Evolutionary conservation across 1,284 basidiomycete genomes (phyloP).

Genomic region (Leucoagaricus sp.): DNA sequence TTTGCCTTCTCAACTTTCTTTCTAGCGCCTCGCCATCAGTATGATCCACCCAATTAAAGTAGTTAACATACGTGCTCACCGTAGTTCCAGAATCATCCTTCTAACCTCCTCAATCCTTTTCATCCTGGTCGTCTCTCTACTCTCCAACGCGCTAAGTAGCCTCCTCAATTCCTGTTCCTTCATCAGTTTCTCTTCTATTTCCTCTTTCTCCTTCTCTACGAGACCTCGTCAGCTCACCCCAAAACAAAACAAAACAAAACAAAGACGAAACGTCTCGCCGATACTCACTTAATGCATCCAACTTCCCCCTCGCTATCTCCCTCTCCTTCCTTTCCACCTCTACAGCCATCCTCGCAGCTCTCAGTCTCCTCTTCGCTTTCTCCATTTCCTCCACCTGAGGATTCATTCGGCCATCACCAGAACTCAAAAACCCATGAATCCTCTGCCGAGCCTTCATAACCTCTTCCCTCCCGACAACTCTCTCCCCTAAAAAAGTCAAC

Average conservation of each 20-base stretch:
- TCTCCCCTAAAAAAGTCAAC: slow-evolving; percentile 2
- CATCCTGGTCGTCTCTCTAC: not conserved
- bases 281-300: not conserved
- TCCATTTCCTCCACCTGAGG: not conserved
- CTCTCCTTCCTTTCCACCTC: slow-evolving; percentile 5
- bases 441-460: not conserved
- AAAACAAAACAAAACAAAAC: not conserved
- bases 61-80: slow-evolving; percentile 1
- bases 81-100: slow-evolving; percentile 1
- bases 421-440: not conserved
- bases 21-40: not conserved
- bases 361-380: slow-evolving; percentile 5
- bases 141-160: not conserved
- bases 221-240: not conserved
- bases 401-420: not conserved
- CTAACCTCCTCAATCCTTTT: not conserved
- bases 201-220: slow-evolving; percentile 1
- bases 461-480: slow-evolving; percentile 2
- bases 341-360: not conserved
- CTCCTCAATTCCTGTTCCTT: not conserved
- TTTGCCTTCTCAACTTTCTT: not conserved
- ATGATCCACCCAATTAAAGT: not conserved
- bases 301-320: not conserved
- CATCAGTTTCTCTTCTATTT: not conserved
- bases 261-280: not conserved